phyloP scores from a whole-genome alignment of 2,329 filamentous ascomycete species.

The Hypoxylon rubiginosum region DNA sequence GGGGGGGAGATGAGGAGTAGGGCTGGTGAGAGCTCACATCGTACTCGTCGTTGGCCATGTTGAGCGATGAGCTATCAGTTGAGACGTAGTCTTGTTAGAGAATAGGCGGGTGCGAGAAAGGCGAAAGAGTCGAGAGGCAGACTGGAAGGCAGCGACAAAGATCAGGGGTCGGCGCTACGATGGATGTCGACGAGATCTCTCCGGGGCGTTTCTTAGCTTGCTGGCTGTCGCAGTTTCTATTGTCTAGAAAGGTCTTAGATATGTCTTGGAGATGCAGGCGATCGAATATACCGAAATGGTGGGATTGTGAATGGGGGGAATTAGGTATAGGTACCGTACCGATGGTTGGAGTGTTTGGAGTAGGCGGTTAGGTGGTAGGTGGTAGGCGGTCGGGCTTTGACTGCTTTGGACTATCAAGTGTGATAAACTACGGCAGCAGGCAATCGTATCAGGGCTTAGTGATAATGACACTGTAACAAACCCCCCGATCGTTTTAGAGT shows the following conservation, averaged over 20 bases:
- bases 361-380: slow-evolving; percentile 21
- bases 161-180: slow-evolving; percentile 37
- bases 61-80: slow-evolving; percentile 53
- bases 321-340: slow-evolving; percentile 31
- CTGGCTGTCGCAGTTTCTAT: slow-evolving; percentile 26
- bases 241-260: slow-evolving; percentile 29
- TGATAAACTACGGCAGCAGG: slow-evolving; percentile 5
- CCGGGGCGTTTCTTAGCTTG: slow-evolving; percentile 18
- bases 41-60: slow-evolving; percentile 99
- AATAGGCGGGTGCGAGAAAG: slow-evolving; percentile 22
- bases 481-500: slow-evolving; percentile 2
- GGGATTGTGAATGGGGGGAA: slow-evolving; percentile 39
- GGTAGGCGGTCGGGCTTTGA: slow-evolving; percentile 34
- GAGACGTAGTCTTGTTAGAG: slow-evolving; percentile 33
- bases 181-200: slow-evolving; percentile 18
- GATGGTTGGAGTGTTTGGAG: slow-evolving; percentile 2
- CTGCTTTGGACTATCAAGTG: slow-evolving; percentile 12
- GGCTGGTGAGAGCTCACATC: slow-evolving; percentile 78
- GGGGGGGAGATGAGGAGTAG: slow-evolving; percentile 46
- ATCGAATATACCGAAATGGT: slow-evolving; percentile 37
- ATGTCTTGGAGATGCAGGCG: slow-evolving; percentile 36
- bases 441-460: slow-evolving; percentile 1
- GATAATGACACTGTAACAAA: neutral
- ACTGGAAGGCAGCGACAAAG: slow-evolving; percentile 38
- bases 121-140: slow-evolving; percentile 7